Percentiles rank a stretch among this genome's conserved stretches.
Evolutionary conservation across 371 early-diverging fungal species (phyloP).

Genomic region (Batrachochytrium dendrobatidis): DNA sequence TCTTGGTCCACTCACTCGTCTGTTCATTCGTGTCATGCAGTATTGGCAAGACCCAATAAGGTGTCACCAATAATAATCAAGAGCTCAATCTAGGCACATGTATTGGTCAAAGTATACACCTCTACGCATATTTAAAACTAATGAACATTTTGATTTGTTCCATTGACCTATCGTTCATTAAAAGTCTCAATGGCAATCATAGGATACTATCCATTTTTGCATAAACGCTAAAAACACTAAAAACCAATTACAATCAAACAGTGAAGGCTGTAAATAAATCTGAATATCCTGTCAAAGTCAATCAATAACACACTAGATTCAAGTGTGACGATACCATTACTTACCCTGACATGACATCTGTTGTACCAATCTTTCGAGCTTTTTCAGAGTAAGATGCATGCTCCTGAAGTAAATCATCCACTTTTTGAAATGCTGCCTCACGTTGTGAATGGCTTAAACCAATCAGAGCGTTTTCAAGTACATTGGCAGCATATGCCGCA

Average conservation of each 20-base stretch:
- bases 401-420: constrained; percentile 83
- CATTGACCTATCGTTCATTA: too few species aligned
- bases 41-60: too few species aligned
- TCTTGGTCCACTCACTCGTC: too few species aligned
- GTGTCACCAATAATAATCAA: too few species aligned
- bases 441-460: constrained; percentile 76
- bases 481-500: constrained; percentile 91
- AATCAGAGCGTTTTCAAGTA: constrained; percentile 85
- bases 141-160: too few species aligned
- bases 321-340: neutral
- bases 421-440: constrained; percentile 79
- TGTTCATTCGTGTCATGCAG: too few species aligned
- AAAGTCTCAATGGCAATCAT: too few species aligned
- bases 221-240: constrained; percentile 65
- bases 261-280: neutral
- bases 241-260: neutral
- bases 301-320: neutral
- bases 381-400: constrained; percentile 60
- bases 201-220: constrained; percentile 83
- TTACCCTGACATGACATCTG: constrained; percentile 43
- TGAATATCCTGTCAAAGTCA: neutral
- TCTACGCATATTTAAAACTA: too few species aligned
- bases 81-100: too few species aligned
- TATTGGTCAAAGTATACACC: too few species aligned
- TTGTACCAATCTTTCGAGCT: constrained; percentile 47